These are phyloP conservation scores for Colletotrichum truncatum DNA, from an alignment of 2,329 filamentous ascomycete genomes.

Conservation along the genomic window DNA sequence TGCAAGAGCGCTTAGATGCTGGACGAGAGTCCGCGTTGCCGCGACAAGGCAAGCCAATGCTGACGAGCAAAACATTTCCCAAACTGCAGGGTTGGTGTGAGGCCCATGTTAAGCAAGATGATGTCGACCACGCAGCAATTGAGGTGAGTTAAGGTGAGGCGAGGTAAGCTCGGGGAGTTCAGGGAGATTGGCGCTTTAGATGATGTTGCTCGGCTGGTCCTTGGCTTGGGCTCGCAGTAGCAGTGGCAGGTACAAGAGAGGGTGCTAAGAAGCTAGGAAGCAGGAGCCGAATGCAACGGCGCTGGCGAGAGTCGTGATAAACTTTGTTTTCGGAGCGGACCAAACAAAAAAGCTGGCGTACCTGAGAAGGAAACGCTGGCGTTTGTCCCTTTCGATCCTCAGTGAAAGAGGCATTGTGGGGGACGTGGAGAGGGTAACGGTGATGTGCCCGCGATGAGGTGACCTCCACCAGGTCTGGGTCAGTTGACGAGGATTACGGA, in stretches of 20 bases:
- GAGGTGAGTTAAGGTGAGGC: not conserved
- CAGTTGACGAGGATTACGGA: constrained; percentile 8
- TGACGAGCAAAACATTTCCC: not conserved
- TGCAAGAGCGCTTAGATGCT: not conserved
- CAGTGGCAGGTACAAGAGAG: not conserved
- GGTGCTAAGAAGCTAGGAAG: constrained; percentile 13
- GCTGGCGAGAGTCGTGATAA: constrained; percentile 28
- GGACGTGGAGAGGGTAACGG: constrained; percentile 28
- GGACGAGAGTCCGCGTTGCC: not conserved
- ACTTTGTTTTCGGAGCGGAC: constrained; percentile 21
- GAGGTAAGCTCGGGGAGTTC: not conserved
- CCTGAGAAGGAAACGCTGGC: constrained; percentile 24
- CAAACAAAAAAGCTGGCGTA: constrained; percentile 13
- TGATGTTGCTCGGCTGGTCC: not conserved
- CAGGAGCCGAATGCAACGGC: constrained; percentile 27
- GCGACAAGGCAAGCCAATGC: not conserved
- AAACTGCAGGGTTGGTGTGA: constrained; percentile 6
- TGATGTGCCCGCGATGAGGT: constrained; percentile 29
- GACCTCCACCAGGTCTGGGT: not conserved
- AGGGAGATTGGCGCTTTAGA: not conserved
- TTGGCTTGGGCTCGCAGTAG: not conserved
- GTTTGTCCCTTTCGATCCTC: constrained; percentile 5
- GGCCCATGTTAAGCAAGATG: not conserved
- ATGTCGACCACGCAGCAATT: not conserved
- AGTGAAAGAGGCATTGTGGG: constrained; percentile 16